Conservation (phyloP, 2,329 filamentous ascomycete genomes). For the Colletotrichum orbiculare region DNA sequence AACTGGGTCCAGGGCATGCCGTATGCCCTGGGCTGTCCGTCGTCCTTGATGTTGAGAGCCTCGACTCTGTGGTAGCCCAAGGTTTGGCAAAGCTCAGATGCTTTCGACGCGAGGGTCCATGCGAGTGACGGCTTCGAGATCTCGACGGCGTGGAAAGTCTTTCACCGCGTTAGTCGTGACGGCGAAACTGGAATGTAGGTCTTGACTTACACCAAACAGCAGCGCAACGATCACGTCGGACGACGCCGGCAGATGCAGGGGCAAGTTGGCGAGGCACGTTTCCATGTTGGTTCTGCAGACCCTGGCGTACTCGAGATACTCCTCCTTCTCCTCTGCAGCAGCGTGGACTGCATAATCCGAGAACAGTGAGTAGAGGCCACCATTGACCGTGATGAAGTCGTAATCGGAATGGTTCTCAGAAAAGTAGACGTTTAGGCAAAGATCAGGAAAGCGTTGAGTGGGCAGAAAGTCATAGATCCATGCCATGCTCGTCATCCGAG, state of each 20-base stretch:
- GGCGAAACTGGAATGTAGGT: fast-evolving
- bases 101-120: constrained; percentile 46
- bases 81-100: constrained; percentile 46
- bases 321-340: constrained; percentile 36
- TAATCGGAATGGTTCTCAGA: constrained; percentile 46
- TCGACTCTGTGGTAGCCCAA: constrained; percentile 44
- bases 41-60: constrained; percentile 41
- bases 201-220: constrained; percentile 38
- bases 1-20: constrained; percentile 47
- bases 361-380: constrained; percentile 40
- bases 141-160: constrained; percentile 47
- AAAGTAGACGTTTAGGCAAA: constrained; percentile 48
- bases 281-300: constrained; percentile 46
- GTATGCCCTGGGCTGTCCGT: constrained; percentile 36
- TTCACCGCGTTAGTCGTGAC: fast-evolving
- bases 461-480: constrained; percentile 47
- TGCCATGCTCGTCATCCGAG: constrained; percentile 28
- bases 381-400: constrained; percentile 48
- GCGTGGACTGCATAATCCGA: constrained; percentile 35
- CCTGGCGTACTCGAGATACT: constrained; percentile 40
- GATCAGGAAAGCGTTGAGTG: constrained; percentile 44
- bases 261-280: constrained; percentile 45
- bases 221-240: constrained; percentile 41
- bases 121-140: constrained; percentile 47
- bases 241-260: constrained; percentile 46